A percentile compares a stretch with the other conserved stretches of the same genome.
These are phyloP conservation scores for Ogataea pini DNA, from an alignment of 805 yeast genomes.

Conservation along the genomic window DNA sequence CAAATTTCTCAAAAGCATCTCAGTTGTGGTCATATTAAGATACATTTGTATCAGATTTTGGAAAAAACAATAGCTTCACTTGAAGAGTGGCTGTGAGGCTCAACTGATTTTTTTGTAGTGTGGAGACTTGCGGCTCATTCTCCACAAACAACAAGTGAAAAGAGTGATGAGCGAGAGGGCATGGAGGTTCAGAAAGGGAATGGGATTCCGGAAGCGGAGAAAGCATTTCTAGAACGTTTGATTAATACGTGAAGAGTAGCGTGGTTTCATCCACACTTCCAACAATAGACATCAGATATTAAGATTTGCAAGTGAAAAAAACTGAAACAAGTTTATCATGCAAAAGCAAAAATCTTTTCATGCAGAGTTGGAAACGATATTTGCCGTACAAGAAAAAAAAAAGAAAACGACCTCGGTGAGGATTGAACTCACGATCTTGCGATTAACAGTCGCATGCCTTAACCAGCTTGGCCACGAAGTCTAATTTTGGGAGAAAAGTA, in stretches of 20 bases:
- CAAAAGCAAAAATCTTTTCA: background rate
- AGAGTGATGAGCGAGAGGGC: no score
- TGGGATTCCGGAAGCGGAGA: no score
- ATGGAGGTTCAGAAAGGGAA: no score
- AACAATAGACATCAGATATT: no score
- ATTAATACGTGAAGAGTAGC: no score
- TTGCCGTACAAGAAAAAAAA: no score
- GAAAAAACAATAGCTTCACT: constrained; percentile 9
- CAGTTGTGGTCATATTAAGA: background rate
- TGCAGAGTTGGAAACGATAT: background rate
- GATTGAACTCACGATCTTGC: constrained; percentile 14
- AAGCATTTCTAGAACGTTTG: no score
- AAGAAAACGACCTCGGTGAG: constrained; percentile 7
- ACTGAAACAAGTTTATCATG: no score
- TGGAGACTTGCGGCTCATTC: background rate
- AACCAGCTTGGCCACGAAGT: background rate
- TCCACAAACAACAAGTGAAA: no score
- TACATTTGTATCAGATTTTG: constrained; percentile 17
- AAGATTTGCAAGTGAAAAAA: no score
- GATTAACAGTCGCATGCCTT: constrained; percentile 3
- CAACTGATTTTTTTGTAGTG: background rate
- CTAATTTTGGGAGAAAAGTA: background rate
- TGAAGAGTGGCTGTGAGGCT: constrained; percentile 4
- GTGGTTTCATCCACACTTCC: no score
- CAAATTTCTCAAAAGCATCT: background rate